Percentiles rank a stretch among this genome's conserved stretches.
phyloP scores from a whole-genome alignment of 2,329 filamentous ascomycete species.

The Aureobasidium sp. region DNA sequence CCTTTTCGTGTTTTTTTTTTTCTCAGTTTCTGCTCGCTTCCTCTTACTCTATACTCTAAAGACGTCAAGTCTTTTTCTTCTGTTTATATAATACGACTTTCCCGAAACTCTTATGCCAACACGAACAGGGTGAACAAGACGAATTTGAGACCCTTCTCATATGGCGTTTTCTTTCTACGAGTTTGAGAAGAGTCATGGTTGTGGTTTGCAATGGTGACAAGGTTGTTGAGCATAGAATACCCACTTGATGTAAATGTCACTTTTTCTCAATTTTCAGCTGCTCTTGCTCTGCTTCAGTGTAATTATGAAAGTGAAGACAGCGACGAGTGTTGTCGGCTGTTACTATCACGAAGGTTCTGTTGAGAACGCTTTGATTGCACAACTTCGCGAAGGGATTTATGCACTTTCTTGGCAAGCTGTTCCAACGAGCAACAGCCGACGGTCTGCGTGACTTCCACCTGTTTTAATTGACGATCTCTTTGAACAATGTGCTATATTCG shows the following conservation, averaged over 20 bases:
- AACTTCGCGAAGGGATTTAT: neutral
- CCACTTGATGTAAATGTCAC: conserved; percentile 14
- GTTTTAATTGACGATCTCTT: neutral
- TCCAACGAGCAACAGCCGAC: neutral
- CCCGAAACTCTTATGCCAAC: neutral
- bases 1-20: conserved; percentile 9
- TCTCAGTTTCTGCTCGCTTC: neutral
- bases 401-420: neutral
- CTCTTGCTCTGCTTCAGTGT: neutral
- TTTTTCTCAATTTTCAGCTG: neutral
- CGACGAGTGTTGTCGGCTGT: too few relatives aligned
- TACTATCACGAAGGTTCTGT: neutral
- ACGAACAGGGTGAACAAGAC: neutral
- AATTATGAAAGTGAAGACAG: neutral
- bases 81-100: conserved; percentile 12
- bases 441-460: neutral
- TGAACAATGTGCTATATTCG: too few relatives aligned
- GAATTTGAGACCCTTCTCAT: conserved; percentile 2
- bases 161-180: conserved; percentile 5
- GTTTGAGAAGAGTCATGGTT: neutral
- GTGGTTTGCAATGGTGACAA: neutral
- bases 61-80: neutral
- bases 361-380: neutral
- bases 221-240: conserved; percentile 12
- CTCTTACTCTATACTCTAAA: neutral